phyloP scores from a whole-genome alignment of 2,329 filamentous ascomycete genomes.

The Aspergillus thermomutatus region DNA sequence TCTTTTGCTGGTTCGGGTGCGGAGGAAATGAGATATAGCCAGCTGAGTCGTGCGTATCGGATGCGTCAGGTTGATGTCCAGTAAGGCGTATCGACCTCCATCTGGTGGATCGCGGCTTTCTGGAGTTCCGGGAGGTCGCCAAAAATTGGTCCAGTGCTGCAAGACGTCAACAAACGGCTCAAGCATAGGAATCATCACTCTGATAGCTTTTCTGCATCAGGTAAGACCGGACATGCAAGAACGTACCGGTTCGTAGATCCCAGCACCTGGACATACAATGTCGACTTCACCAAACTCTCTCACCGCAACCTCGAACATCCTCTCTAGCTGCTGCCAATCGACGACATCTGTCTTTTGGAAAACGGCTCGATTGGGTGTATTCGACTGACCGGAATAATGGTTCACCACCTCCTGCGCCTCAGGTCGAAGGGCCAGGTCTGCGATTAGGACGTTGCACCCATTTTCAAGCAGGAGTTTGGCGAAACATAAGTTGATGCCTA shows the following conservation, averaged over 20 bases:
- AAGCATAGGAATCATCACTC: background rate
- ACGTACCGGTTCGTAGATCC: slow-evolving; percentile 43
- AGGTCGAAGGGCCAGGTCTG: slow-evolving; percentile 43
- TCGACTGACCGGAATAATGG: slow-evolving; percentile 28
- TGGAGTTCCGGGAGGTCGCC: slow-evolving; percentile 44
- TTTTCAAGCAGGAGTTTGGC: slow-evolving; percentile 42
- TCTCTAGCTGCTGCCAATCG: slow-evolving; percentile 48
- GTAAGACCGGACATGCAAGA: background rate
- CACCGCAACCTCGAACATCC: slow-evolving; percentile 49
- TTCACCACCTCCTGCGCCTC: slow-evolving; percentile 43
- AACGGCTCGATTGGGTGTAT: slow-evolving; percentile 30
- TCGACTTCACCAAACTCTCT: slow-evolving; percentile 47
- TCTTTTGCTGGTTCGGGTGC: slow-evolving; percentile 22
- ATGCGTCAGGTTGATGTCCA: slow-evolving; percentile 53
- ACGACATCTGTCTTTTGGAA: slow-evolving; percentile 49
- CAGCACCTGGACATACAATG: slow-evolving; percentile 48
- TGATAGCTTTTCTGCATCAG: background rate
- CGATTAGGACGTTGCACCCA: slow-evolving; percentile 47
- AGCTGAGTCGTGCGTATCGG: slow-evolving; percentile 52
- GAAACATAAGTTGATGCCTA: slow-evolving; percentile 48
- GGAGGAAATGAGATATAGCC: slow-evolving; percentile 49
- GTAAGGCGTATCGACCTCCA: slow-evolving; percentile 41
- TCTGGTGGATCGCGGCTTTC: slow-evolving; percentile 40
- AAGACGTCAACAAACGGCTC: background rate
- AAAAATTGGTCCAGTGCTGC: slow-evolving; percentile 50